Evolutionary conservation across 176 grass and related monocot genomes (phyloP).

Genomic region (Ananas comosus): DNA sequence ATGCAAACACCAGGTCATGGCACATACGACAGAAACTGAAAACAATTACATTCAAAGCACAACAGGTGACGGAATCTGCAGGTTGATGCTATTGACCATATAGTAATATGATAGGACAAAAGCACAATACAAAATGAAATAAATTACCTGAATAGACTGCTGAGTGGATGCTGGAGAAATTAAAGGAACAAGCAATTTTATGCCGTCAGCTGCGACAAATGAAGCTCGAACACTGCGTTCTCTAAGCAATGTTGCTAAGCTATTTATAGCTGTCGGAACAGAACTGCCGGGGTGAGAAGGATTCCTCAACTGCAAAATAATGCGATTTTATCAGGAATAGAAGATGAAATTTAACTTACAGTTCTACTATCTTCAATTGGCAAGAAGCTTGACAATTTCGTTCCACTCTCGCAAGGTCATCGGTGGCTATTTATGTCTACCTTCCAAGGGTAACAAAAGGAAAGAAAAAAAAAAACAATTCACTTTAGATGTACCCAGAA

Average conservation of each 20-base stretch:
- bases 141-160: slow-evolving; percentile 82
- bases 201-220: slow-evolving; percentile 79
- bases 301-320: slow-evolving; percentile 71
- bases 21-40: too few species aligned
- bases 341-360: neutral
- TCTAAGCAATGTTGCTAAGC: slow-evolving; percentile 53
- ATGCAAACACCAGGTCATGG: too few species aligned
- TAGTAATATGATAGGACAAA: neutral
- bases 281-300: slow-evolving; percentile 65
- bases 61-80: too few species aligned
- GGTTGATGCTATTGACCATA: too few species aligned
- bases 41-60: neutral
- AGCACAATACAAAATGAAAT: neutral
- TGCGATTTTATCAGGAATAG: neutral
- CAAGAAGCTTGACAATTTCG: neutral
- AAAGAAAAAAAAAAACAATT: too few species aligned
- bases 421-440: too few species aligned
- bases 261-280: slow-evolving; percentile 60
- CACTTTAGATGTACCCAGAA: too few species aligned
- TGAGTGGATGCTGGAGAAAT: slow-evolving; percentile 81
- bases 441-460: too few species aligned
- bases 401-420: neutral
- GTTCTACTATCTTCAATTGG: neutral
- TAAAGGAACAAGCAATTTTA: slow-evolving; percentile 79
- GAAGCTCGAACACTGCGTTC: slow-evolving; percentile 49